Base-by-base conservation (phyloP, 1,284 basidiomycete genomes). In the Bondarzewia mesenterica region DNA sequence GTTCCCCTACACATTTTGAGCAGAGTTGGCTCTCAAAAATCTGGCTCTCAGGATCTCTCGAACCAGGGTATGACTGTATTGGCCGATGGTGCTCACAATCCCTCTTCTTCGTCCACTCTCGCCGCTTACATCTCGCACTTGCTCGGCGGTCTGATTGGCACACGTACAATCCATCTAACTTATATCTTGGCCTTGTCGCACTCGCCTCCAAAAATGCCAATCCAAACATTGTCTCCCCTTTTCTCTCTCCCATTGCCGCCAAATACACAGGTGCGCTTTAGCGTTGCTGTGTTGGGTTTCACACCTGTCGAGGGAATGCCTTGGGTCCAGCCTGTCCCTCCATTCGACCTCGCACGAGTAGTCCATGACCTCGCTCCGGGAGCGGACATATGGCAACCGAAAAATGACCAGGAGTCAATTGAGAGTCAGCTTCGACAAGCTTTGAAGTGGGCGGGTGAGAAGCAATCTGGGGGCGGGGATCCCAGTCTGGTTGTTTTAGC, bases 41-140 rank as follows among this genome's bases (percentile, higher is more conserved):
- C n/a, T n/a, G n/a, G n/a, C n/a, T n/a, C n/a, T n/a, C n/a, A n/a
- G n/a, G n/a, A n/a, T n/a, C n/a, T n/a, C n/a, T 12, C 29, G 29
- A 32, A 32, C 4, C 29, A 48, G 46, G 45, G 58, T 36, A 55
- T 71, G 3, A 59, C 70, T 5, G 67, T 93, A 5, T 74, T 99
- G 6, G 84, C 87, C 2, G 96, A 99, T 60, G 96, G 96, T 3
- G 95, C 96, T 1, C 96, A 99, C 63, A 99, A 99, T 60, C 70
- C 82, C n/a, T 83, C 89, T 5, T 93, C 93, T 0, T 78, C 92
- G 0, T 55, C 63, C 16, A 80, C 80, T 0, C 77, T 99, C 7
- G 73, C 82, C 1, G 61, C 70, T 5, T 98, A 93, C 63, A 68
- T 98, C 49, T 71, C 77, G 29, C 61, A 69, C 2, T 64, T 85